These are phyloP conservation scores for Aspergillus vadensis DNA, from an alignment of 2,329 filamentous ascomycete genomes.

Conservation along the genomic window DNA sequence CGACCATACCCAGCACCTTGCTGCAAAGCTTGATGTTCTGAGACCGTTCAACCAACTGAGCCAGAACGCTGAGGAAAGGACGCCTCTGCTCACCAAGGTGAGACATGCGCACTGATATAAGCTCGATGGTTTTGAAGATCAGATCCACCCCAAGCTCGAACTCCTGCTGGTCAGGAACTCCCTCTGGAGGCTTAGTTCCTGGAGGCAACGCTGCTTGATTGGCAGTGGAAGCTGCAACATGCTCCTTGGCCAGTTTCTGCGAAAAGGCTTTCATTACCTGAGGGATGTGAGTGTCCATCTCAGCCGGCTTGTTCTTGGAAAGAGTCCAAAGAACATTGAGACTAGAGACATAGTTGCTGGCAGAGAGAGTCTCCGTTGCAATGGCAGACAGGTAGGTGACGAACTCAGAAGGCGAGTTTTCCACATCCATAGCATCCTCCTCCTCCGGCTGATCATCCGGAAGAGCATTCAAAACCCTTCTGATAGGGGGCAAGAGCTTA, in stretches of 20 bases:
- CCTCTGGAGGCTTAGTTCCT: conserved; percentile 45
- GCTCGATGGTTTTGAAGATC: conserved; percentile 93
- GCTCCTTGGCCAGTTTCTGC: conserved; percentile 87
- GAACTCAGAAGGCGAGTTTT: conserved; percentile 79
- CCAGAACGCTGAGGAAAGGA: conserved; percentile 92
- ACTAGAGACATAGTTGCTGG: conserved; percentile 78
- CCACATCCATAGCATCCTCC: conserved; percentile 77
- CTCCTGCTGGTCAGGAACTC: conserved; percentile 68
- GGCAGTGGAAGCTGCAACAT: conserved; percentile 72
- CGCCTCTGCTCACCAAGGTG: conserved; percentile 85
- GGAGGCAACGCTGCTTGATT: conserved; percentile 44
- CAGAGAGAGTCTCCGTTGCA: conserved; percentile 82
- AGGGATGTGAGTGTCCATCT: conserved; percentile 86
- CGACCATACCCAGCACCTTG: conserved; percentile 91
- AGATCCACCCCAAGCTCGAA: conserved; percentile 85
- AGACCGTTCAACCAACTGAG: conserved; percentile 93
- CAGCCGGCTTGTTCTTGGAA: conserved; percentile 77
- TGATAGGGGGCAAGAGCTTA: conserved; percentile 72
- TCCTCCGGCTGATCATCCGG: conserved; percentile 79
- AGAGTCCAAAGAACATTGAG: conserved; percentile 94
- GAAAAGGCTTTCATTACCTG: conserved; percentile 93
- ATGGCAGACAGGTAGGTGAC: conserved; percentile 80
- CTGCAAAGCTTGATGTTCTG: conserved; percentile 82
- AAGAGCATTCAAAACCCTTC: conserved; percentile 83
- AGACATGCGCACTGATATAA: conserved; percentile 89